Evolutionary conservation across 164 flowering plant genomes (phyloP), one percentile per base, ranked within the genome.

Genomic region (Tinospora cordifolia): DNA sequence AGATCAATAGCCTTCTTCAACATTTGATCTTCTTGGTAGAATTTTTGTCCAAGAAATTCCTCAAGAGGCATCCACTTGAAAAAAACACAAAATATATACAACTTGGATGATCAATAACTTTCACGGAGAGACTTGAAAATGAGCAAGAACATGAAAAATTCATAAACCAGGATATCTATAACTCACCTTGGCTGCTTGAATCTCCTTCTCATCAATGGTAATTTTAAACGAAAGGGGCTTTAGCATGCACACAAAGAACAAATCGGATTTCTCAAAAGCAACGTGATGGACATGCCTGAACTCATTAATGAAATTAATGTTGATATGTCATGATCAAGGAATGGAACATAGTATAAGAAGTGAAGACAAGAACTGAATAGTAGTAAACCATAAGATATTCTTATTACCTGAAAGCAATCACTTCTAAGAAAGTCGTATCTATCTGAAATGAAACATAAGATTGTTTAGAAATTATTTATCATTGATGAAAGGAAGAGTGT

Each of bases 181-280:
- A 8, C 0, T 66, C 5, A 13, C 90, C 89, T 83, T 83, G 9
- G 89, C 88, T 63, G 78, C 90, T 79, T 85, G 83, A 65, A 88
- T 82, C 75, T 88, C 93, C 25, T 77, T 74, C 54, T 81, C 88
- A 24, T 85, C 90, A 0, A 87, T 78, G 8, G 66, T 73, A 67
- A 88, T 88, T 30, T 84, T 79, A 34, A 36, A 75, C 1, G 90
- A 83, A 67, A 83, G 22, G 22, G 93, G 90, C 72, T 79, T 85
- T 7, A 88, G 85, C 90, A 85, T 82, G 85, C 93, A 88, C 49
- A 82, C 76, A 69, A 88, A 88, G 69, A 85, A 79, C 81, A 87
- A 70, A 76, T 88, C 93, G 4, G 93, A 84, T 68, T 88, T 81
- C 78, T 87, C 89, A 36, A 88, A 87, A 1, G 87, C 81, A 60